Conservation (phyloP, 495 filamentous ascomycete species). For the Halenospora varia region DNA sequence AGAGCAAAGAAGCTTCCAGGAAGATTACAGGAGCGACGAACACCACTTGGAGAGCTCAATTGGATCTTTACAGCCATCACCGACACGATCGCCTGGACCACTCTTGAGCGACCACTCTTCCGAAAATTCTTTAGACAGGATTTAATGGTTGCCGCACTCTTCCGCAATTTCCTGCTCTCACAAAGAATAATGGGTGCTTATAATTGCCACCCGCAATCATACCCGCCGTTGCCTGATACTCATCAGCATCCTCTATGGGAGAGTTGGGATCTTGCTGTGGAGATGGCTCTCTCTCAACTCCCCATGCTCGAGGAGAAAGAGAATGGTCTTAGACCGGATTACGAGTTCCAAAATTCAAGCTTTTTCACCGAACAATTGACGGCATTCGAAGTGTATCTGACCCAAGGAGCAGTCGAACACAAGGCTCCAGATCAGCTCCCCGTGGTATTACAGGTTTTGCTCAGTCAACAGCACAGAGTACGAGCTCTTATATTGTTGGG, state of each 20-base stretch:
- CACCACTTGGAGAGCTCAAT: slow-evolving; percentile 91
- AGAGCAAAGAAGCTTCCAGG: slow-evolving; percentile 80
- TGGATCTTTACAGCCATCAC: slow-evolving; percentile 99
- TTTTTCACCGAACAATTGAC: slow-evolving; percentile 98
- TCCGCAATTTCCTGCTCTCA: slow-evolving; percentile 90
- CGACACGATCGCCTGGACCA: slow-evolving; percentile 98
- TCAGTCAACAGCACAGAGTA: slow-evolving; percentile 94
- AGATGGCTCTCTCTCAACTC: slow-evolving; percentile 91
- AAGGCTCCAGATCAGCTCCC: slow-evolving; percentile 91
- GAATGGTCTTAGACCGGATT: slow-evolving; percentile 63
- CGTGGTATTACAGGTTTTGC: slow-evolving; percentile 90
- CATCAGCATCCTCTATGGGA: slow-evolving; percentile 93
- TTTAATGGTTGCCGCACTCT: slow-evolving; percentile 97
- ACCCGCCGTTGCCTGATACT: slow-evolving; percentile 83
- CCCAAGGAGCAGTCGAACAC: slow-evolving; percentile 76
- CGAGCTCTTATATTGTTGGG: slow-evolving; percentile 88
- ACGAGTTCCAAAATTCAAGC: slow-evolving; percentile 89
- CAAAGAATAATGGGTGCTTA: slow-evolving; percentile 95
- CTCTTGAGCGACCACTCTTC: slow-evolving; percentile 80
- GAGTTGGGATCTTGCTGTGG: slow-evolving; percentile 95
- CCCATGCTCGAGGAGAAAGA: slow-evolving; percentile 72
- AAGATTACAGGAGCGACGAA: slow-evolving; percentile 85
- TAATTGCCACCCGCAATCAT: slow-evolving; percentile 88
- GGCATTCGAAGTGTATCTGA: slow-evolving; percentile 96
- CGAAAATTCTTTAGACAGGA: slow-evolving; percentile 97